Evolutionary conservation across 2,329 filamentous ascomycete genomes (phyloP).

Genomic region (Hortaea sp.): DNA sequence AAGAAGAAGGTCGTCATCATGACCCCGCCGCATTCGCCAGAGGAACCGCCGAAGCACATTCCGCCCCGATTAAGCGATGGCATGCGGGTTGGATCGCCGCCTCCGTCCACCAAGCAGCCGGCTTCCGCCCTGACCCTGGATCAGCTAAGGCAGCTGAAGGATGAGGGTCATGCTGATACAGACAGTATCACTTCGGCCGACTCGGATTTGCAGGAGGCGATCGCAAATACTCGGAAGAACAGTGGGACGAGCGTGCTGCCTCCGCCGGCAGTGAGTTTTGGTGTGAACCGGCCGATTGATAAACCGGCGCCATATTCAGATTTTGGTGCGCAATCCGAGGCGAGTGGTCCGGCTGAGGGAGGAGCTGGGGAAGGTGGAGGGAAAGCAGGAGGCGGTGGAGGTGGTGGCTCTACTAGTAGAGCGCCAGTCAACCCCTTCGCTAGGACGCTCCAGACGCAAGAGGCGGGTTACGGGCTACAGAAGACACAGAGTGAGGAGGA

Average conservation of each 20-base stretch:
- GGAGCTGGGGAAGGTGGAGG: neutral
- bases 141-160: neutral
- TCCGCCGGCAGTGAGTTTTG: constrained; percentile 3
- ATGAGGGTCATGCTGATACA: constrained; percentile 5
- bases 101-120: constrained; percentile 2
- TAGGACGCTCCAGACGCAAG: constrained; percentile 20
- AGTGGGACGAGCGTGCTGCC: constrained; percentile 7
- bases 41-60: constrained; percentile 8
- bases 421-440: constrained; percentile 27
- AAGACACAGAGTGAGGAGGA: neutral
- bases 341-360: neutral
- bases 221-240: constrained; percentile 14
- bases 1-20: constrained; percentile 21
- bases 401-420: neutral
- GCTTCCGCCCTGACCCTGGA: constrained; percentile 1
- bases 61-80: constrained; percentile 7
- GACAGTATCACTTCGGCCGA: constrained; percentile 13
- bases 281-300: constrained; percentile 1
- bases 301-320: neutral
- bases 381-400: neutral
- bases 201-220: constrained; percentile 12
- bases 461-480: constrained; percentile 12
- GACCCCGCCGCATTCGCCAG: constrained; percentile 18
- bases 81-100: constrained; percentile 7
- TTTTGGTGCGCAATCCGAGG: neutral